These are phyloP conservation scores for Acanthamoeba castellanii DNA, from an alignment of 208 protist species.

Conservation along the genomic window DNA sequence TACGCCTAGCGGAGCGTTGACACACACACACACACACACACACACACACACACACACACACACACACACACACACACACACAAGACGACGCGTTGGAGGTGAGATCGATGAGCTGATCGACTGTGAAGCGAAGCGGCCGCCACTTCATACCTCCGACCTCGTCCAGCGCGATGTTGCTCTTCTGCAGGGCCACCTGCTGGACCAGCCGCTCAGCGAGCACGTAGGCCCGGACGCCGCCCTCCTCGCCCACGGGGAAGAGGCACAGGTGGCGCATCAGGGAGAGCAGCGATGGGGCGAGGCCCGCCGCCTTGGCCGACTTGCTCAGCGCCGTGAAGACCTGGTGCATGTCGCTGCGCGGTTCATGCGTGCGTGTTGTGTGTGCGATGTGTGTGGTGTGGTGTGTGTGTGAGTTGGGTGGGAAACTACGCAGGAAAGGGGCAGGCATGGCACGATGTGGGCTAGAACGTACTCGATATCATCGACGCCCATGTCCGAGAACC, in stretches of 20 bases:
- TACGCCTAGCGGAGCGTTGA: not conserved
- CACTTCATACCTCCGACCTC: not conserved
- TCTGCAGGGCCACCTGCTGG: slow-evolving; percentile 15
- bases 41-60: no score
- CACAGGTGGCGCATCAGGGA: not conserved
- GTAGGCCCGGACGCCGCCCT: not conserved
- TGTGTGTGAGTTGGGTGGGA: no score
- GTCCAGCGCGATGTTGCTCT: not conserved
- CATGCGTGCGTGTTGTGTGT: not conserved
- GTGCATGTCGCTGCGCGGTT: not conserved
- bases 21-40: no score
- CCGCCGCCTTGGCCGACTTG: not conserved
- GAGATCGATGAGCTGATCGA: no score
- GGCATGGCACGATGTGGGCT: no score
- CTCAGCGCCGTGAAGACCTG: not conserved
- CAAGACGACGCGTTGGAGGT: not conserved
- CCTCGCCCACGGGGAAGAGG: not conserved
- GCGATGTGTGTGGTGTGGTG: no score
- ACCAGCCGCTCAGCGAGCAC: slow-evolving; percentile 5
- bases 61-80: no score
- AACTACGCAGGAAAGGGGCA: no score
- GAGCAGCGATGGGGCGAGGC: not conserved
- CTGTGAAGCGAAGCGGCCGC: no score
- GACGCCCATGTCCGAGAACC: not conserved
- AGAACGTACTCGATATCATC: not conserved